Evolutionary conservation across 306 rosid genomes (phyloP).

Genomic region (Prinsepia uniflora): DNA sequence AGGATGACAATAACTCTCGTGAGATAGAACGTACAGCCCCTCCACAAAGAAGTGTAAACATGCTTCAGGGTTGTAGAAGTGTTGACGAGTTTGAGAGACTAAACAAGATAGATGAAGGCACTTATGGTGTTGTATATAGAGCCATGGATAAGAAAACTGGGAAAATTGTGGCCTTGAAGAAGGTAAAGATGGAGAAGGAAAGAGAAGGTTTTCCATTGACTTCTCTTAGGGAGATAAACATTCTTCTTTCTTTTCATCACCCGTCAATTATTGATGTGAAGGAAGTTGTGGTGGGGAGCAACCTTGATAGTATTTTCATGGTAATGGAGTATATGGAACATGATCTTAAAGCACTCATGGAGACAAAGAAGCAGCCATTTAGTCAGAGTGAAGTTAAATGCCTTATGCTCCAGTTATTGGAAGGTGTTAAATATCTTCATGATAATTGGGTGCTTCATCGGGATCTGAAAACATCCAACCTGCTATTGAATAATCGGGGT

Average conservation of each 20-base stretch:
- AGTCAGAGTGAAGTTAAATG: slow-evolving; percentile 99
- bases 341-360: slow-evolving; percentile 95
- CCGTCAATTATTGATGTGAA: slow-evolving; percentile 94
- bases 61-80: slow-evolving; percentile 99
- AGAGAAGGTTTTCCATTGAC: slow-evolving; percentile 97
- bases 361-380: slow-evolving; percentile 92
- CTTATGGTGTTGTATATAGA: slow-evolving; percentile 97
- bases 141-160: slow-evolving; percentile 89
- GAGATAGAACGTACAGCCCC: slow-evolving; percentile 54
- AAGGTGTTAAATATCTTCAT: slow-evolving; percentile 95
- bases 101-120: slow-evolving; percentile 97
- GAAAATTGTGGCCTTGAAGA: slow-evolving; percentile 94
- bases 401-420: slow-evolving; percentile 90
- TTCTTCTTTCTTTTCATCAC: slow-evolving; percentile 97
- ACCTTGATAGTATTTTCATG: slow-evolving; percentile 98
- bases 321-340: slow-evolving; percentile 99
- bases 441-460: slow-evolving; percentile 99
- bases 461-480: slow-evolving; percentile 91
- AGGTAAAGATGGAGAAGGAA: slow-evolving; percentile 99
- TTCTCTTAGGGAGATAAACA: slow-evolving; percentile 95
- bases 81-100: slow-evolving; percentile 98
- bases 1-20: slow-evolving; percentile 48
- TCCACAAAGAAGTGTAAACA: slow-evolving; percentile 73
- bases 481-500: slow-evolving; percentile 90
- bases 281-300: slow-evolving; percentile 98